Percentiles rank a stretch among this genome's conserved stretches.
phyloP scores from a whole-genome alignment of 768 basidiomycete species.

The Leucosporidium creatinivorum region DNA sequence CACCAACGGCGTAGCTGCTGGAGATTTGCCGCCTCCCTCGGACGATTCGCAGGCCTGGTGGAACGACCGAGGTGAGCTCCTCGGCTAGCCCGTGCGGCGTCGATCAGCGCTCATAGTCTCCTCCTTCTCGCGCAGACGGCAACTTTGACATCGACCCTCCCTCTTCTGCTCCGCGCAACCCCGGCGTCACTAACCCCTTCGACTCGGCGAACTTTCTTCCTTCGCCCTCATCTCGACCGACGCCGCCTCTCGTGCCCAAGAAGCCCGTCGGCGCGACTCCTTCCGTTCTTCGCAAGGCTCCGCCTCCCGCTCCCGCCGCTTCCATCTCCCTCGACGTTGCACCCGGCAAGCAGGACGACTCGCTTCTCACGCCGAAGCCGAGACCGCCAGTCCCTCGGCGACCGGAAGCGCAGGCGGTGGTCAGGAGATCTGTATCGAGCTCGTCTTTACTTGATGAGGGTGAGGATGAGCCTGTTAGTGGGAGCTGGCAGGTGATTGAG shows the following conservation, averaged over 20 bases:
- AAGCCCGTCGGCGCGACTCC: neutral
- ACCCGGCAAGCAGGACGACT: neutral
- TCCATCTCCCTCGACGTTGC: neutral
- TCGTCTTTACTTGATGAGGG: neutral
- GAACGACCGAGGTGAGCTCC: slow-evolving; percentile 12
- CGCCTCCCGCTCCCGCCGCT: neutral
- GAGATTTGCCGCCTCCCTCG: slow-evolving; percentile 18
- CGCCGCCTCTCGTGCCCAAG: neutral
- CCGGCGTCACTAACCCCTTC: neutral
- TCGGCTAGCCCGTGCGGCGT: neutral
- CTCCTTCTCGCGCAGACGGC: neutral
- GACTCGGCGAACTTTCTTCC: neutral
- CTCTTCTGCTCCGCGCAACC: neutral
- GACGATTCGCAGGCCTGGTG: slow-evolving; percentile 26
- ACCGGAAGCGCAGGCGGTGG: neutral
- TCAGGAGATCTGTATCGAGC: neutral
- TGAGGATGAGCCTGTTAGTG: neutral
- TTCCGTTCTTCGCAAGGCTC: neutral
- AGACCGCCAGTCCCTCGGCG: neutral
- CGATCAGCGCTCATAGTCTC: neutral
- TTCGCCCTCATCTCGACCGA: neutral
- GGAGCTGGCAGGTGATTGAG: slow-evolving; percentile 1
- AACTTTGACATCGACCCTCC: slow-evolving; percentile 1
- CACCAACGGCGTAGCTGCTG: neutral
- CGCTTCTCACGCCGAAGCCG: neutral